These are phyloP conservation scores for Colletotrichum sp. DNA, from an alignment of 2,329 filamentous ascomycete genomes.

Conservation along the genomic window DNA sequence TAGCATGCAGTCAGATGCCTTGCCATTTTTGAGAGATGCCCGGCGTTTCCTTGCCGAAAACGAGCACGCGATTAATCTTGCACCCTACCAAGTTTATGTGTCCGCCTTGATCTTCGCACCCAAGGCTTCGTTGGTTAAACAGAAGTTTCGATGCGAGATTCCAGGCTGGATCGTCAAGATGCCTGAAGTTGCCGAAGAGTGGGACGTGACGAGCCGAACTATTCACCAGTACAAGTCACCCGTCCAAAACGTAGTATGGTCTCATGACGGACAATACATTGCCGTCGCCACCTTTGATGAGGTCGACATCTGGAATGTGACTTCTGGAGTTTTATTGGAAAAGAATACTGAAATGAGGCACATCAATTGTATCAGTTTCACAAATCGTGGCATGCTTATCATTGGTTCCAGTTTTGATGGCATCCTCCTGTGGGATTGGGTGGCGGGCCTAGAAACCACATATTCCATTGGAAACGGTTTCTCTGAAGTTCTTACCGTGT, in stretches of 20 bases:
- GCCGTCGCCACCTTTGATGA: not conserved
- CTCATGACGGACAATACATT: not conserved
- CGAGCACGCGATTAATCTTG: not conserved
- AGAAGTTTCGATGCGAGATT: fast-evolving
- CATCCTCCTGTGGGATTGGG: not conserved
- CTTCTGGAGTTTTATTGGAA: not conserved
- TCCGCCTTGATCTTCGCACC: not conserved
- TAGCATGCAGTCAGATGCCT: not conserved
- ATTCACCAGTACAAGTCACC: fast-evolving
- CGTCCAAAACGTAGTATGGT: fast-evolving
- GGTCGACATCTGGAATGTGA: not conserved
- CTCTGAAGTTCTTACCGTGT: not conserved
- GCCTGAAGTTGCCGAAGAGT: not conserved
- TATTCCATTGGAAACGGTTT: fast-evolving
- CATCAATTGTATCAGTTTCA: not conserved
- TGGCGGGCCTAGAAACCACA: fast-evolving
- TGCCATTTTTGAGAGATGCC: not conserved
- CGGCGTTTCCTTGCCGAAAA: not conserved
- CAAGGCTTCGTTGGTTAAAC: not conserved
- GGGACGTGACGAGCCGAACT: not conserved
- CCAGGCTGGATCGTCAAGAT: not conserved
- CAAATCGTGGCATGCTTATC: not conserved
- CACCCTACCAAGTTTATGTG: not conserved
- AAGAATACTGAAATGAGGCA: no score
- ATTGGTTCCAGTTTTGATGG: fast-evolving